Evolutionary conservation across 148 eudicot species (phyloP).

Genomic region (Silene latifolia): DNA sequence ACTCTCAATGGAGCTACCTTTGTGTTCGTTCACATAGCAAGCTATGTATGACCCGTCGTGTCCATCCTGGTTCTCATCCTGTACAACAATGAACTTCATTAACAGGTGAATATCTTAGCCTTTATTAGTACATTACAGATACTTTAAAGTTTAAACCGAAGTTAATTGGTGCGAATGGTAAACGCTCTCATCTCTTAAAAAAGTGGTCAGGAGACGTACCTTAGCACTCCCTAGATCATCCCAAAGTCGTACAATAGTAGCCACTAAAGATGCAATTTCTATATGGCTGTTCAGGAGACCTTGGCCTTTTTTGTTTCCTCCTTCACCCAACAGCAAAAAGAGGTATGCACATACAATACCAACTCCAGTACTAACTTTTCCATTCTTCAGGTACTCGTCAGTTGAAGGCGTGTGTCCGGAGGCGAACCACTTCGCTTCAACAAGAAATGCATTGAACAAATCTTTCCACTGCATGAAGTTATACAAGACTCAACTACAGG

Average conservation of each 20-base stretch:
- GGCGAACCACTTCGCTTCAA: slow-evolving; percentile 65
- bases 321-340: slow-evolving; percentile 51
- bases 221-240: slow-evolving; percentile 62
- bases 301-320: slow-evolving; percentile 2
- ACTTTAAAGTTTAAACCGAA: not conserved
- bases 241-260: slow-evolving; percentile 63
- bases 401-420: slow-evolving; percentile 37
- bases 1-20: slow-evolving; percentile 14
- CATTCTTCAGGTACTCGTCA: slow-evolving; percentile 52
- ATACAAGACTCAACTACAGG: not conserved
- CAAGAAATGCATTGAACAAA: slow-evolving; percentile 53
- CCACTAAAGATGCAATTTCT: slow-evolving; percentile 33
- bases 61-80: slow-evolving; percentile 44
- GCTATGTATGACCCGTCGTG: slow-evolving; percentile 35
- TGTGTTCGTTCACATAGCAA: slow-evolving; percentile 34
- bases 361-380: slow-evolving; percentile 44
- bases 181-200: too few species aligned
- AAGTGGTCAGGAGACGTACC: slow-evolving; percentile 24
- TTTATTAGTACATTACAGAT: not conserved
- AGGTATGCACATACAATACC: slow-evolving; percentile 36
- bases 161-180: too few species aligned
- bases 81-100: not conserved
- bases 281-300: slow-evolving; percentile 21
- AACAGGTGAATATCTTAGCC: not conserved
- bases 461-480: slow-evolving; percentile 25